Percentiles rank a stretch among this genome's conserved stretches.
phyloP scores from a whole-genome alignment of 1,284 basidiomycete genomes.

The Coniferiporia weirii region DNA sequence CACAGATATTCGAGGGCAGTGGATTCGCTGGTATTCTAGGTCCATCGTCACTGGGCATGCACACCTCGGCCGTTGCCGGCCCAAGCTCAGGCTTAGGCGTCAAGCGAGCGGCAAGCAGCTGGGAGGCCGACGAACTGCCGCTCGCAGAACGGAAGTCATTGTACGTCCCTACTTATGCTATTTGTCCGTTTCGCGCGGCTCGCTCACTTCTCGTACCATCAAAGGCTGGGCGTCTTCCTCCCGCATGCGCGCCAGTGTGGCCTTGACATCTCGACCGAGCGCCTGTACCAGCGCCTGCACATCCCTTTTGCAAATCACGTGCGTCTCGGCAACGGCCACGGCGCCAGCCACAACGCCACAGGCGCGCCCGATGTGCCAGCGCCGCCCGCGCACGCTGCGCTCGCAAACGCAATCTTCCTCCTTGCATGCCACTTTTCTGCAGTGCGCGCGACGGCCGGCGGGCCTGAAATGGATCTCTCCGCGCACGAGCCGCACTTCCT shows the following conservation, averaged over 20 bases:
- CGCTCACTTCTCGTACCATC: background rate
- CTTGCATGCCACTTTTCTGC: slow-evolving; percentile 51
- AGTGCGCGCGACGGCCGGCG: background rate
- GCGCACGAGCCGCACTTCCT: slow-evolving; percentile 45
- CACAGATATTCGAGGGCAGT: background rate
- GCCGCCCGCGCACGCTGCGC: slow-evolving; percentile 42
- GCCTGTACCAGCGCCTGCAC: slow-evolving; percentile 24
- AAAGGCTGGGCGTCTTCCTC: slow-evolving; percentile 51
- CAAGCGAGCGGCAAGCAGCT: slow-evolving; percentile 10
- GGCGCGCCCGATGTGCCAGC: background rate
- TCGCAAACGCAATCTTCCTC: slow-evolving; percentile 56
- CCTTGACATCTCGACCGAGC: slow-evolving; percentile 37
- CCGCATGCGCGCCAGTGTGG: slow-evolving; percentile 54
- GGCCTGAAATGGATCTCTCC: slow-evolving; percentile 23
- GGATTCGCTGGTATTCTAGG: too few species aligned
- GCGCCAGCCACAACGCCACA: slow-evolving; percentile 23
- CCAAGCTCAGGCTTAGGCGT: background rate
- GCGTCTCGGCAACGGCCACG: slow-evolving; percentile 25
- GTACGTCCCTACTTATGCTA: slow-evolving; percentile 28
- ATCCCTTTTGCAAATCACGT: slow-evolving; percentile 31
- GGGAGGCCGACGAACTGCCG: slow-evolving; percentile 29
- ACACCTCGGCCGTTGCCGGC: background rate
- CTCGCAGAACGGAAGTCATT: slow-evolving; percentile 34
- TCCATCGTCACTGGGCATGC: too few species aligned
- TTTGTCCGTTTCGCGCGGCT: background rate